Conservation (phyloP, 768 basidiomycete genomes). For the Mycena alexandri region DNA sequence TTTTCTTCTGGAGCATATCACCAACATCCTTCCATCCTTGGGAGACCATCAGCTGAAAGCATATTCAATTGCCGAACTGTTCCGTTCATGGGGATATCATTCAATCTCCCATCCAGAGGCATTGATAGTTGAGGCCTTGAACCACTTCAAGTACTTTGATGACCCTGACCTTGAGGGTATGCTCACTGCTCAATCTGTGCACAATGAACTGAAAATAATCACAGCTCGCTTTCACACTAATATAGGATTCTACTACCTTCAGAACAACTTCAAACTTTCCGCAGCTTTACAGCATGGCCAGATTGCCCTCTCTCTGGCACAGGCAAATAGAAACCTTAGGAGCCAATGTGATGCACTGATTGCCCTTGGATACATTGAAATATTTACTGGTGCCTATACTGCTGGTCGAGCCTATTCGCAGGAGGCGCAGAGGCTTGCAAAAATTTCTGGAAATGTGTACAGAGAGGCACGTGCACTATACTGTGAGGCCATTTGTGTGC, state of each 20-base stretch:
- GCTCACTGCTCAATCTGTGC: neutral
- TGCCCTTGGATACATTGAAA: neutral
- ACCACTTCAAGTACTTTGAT: neutral
- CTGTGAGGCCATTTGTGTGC: neutral
- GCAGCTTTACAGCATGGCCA: too few species aligned
- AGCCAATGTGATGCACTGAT: neutral
- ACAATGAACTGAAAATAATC: neutral
- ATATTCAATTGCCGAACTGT: too few species aligned
- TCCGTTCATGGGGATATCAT: too few species aligned
- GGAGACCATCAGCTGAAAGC: too few species aligned
- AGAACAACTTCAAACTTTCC: too few species aligned
- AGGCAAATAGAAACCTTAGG: neutral
- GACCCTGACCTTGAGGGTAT: neutral
- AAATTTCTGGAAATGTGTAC: neutral
- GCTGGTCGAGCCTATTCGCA: neutral
- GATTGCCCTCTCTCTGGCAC: neutral
- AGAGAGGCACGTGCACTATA: neutral
- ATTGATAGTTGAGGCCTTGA: too few species aligned
- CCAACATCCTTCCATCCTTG: too few species aligned
- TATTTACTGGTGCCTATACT: neutral
- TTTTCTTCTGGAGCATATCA: too few species aligned
- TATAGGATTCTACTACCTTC: neutral
- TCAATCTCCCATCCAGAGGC: too few species aligned
- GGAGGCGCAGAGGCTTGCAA: neutral
- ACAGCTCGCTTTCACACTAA: neutral